These are phyloP conservation scores for Triglochin maritima DNA, from an alignment of 106 monocot genomes.

Conservation along the genomic window DNA sequence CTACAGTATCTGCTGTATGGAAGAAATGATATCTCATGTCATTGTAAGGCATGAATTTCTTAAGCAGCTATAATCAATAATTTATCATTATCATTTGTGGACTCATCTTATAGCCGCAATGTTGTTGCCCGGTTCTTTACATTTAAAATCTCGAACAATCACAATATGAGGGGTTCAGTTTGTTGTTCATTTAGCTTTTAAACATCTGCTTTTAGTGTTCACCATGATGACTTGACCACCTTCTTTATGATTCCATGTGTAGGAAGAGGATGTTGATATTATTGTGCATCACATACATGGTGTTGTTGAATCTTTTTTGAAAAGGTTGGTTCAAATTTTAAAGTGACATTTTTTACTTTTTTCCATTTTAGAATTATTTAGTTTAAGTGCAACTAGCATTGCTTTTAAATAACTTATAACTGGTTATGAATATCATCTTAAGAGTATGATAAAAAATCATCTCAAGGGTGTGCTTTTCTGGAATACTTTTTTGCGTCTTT, in stretches of 20 bases:
- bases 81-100: neutral
- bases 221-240: neutral
- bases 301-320: slow-evolving; percentile 49
- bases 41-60: neutral
- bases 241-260: neutral
- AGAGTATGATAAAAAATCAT: too few species aligned
- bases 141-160: neutral
- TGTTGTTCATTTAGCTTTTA: neutral
- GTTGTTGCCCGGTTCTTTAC: neutral
- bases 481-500: too few species aligned
- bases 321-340: slow-evolving; percentile 23
- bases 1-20: too few species aligned
- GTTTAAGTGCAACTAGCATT: neutral
- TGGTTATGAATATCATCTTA: too few species aligned
- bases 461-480: too few species aligned
- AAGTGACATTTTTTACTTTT: neutral
- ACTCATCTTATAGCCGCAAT: neutral
- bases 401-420: too few species aligned
- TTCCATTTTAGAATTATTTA: neutral
- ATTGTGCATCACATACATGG: slow-evolving; percentile 79
- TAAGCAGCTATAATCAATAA: neutral
- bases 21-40: too few species aligned
- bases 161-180: neutral
- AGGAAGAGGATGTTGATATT: slow-evolving; percentile 70
- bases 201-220: neutral